These are phyloP conservation scores for Suillus bovinus DNA, from an alignment of 768 basidiomycete species.

Conservation along the genomic window DNA sequence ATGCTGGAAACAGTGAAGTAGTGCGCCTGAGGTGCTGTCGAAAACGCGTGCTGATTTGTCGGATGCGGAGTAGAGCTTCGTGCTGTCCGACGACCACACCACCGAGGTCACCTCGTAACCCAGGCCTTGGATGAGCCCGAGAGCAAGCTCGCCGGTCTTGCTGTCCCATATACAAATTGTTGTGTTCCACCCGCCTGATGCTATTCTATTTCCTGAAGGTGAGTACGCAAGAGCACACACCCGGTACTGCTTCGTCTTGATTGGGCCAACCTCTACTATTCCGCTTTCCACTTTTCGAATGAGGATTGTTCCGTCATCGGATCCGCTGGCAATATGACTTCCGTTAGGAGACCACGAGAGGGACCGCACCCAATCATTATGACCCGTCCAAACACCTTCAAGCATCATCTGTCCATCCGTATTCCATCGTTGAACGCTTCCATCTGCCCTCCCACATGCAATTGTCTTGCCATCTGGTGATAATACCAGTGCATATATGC, in stretches of 20 bases:
- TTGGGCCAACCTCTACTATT: background rate
- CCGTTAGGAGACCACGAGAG: background rate
- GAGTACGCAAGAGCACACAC: background rate
- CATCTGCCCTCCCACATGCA: background rate
- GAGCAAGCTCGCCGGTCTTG: background rate
- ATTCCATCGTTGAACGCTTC: background rate
- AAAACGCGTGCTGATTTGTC: background rate
- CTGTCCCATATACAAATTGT: background rate
- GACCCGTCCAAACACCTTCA: background rate
- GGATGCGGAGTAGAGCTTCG: background rate
- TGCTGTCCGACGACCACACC: background rate
- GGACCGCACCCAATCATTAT: background rate
- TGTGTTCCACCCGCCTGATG: background rate
- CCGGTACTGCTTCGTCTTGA: background rate
- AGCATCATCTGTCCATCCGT: background rate
- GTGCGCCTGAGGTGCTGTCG: background rate
- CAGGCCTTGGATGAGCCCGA: background rate
- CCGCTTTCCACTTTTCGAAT: background rate
- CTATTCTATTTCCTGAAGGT: background rate
- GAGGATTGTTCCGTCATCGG: background rate
- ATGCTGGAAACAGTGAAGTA: background rate
- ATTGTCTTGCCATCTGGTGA: background rate
- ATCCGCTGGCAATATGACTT: background rate
- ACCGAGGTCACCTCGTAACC: background rate
- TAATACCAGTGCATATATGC: background rate